Evolutionary conservation across 768 basidiomycete genomes (phyloP), one percentile per base, ranked within the genome.

Genomic region (Russula sp.): DNA sequence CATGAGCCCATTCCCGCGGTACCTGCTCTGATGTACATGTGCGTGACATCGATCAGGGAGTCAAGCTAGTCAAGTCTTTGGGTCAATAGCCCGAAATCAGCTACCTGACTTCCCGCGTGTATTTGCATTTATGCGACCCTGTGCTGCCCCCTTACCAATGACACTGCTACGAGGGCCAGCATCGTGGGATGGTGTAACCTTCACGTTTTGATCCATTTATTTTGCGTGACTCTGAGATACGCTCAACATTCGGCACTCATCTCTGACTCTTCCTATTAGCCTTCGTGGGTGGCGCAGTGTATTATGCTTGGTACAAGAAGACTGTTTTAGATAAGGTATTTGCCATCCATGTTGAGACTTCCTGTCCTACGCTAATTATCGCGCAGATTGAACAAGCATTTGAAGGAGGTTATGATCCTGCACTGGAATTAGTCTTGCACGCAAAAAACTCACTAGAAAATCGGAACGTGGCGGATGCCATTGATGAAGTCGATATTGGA

Each of bases 251-350:
- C 22, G 29, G 8, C 18, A 35, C 55, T 58, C 20, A 59, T 13
- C 10, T 45, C 22, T 9, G 16, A 1, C 41, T 41, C 45, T 9
- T 45, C 14, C 61, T 63, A 29, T 29, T 29, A 86, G 83, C 86
- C 7, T 87, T 91, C 67, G 68, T 82, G 14, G 87, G 89, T 43
- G 90, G 91, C 51, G 76, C 87, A 10, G 80, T 78, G 29, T 91
- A 91, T 73, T 73, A 90, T 56, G 75, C 78, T 34, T 91, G 84
- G 87, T 93, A 94, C 75, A 93, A 93, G 73, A 81, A 78, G 66
- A 84, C 86, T 66, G 93, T 94, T 20, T 76, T 94, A 20, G 76
- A 83, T 72, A 88, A 95, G 81, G 91, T 88, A 38, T 58, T 45
- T 8, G 57, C 61, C 38, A 14, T 60, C 13, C 58, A 51, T 0